Base-by-base conservation (phyloP, 495 filamentous ascomycete genomes). In the Astrothelium subdiscretum region DNA sequence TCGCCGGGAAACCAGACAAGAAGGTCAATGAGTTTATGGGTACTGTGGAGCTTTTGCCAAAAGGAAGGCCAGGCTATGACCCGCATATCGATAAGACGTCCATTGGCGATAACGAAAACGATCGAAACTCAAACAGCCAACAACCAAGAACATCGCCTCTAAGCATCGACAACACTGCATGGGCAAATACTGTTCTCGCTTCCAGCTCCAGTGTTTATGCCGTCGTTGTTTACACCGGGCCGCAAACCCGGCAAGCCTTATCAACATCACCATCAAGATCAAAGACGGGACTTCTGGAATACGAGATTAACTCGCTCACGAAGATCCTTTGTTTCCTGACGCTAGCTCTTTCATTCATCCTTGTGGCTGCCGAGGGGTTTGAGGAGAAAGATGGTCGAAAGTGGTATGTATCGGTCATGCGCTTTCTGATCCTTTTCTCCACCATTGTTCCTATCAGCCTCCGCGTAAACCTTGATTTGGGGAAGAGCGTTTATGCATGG, bases 371-470 rank as follows among this genome's bases (percentile, higher is more conserved):
- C 32, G 85, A 96, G 75, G 85, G 89, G 0, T 90, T 96, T 64
- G 78, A 88, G 61, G 84, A 82, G 48, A 83, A 83, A 27, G 75
- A 79, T 44, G 77, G 76, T 62, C 75, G 78, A 32, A 80, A 79
- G 59, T 99, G 95, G 95, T 97, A 97, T 71, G 81, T 97, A 58
- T 88, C 94, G 57, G 95, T 97, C 66, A 90, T 94, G 81, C 85
- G 91, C 42, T 99, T 97, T 73, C 75, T 99, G 58, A 94, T 99
- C 62, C 80, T 99, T n/a, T 99, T 97, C 78, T 96, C 92, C 8
- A 97, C 92, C 1, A 97, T 99, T 70, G 94, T 99, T 52, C 95
- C 95, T 8, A 96, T 99, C 76, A 95, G 89, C 72, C 80, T 99
- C 61, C 84, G 94, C 18, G 94, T 99, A 59, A 99, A 99, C 65